A percentile compares a stretch with the other conserved stretches of the same genome.
Conservation (phyloP, 495 filamentous ascomycete species). For the Aspergillus homomorphus region DNA sequence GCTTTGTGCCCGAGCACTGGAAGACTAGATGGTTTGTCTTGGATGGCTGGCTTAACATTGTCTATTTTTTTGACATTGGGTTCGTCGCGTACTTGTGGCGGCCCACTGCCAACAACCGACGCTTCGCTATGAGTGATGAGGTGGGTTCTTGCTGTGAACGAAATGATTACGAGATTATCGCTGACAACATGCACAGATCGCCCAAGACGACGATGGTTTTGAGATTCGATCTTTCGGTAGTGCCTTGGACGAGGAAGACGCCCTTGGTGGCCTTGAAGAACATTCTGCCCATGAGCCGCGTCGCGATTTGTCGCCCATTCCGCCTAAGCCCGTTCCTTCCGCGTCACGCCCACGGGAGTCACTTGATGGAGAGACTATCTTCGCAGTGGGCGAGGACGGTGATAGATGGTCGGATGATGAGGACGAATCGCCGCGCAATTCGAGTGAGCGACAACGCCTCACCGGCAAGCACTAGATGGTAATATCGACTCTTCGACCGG, state of each 20-base stretch:
- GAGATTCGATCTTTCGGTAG: conserved; percentile 93
- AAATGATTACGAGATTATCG: conserved; percentile 3
- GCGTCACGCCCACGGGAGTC: conserved; percentile 56
- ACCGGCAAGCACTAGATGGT: conserved; percentile 43
- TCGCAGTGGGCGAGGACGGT: conserved; percentile 80
- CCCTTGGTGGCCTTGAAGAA: conserved; percentile 40
- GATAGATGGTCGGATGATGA: conserved; percentile 71
- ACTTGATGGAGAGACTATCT: conserved; percentile 89
- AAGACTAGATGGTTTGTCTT: conserved; percentile 95
- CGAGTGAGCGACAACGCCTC: conserved; percentile 58
- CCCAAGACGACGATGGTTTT: conserved; percentile 97
- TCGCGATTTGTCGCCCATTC: conserved; percentile 48
- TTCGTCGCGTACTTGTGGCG: conserved; percentile 98
- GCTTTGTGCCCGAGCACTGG: conserved; percentile 95
- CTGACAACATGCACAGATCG: conserved; percentile 57
- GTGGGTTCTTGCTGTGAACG: conserved; percentile 35
- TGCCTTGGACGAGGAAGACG: conserved; percentile 67
- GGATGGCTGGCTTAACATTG: conserved; percentile 95
- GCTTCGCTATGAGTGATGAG: conserved; percentile 99
- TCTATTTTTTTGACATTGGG: conserved; percentile 87
- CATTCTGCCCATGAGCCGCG: conserved; percentile 28
- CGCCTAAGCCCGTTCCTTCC: conserved; percentile 50
- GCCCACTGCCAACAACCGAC: conserved; percentile 91
- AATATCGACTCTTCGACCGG: not conserved
- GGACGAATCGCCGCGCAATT: conserved; percentile 55